Percentiles rank a stretch among this genome's conserved stretches.
Conservation (phyloP, 2,329 filamentous ascomycete genomes). For the Trichoderma atrobrunneum region DNA sequence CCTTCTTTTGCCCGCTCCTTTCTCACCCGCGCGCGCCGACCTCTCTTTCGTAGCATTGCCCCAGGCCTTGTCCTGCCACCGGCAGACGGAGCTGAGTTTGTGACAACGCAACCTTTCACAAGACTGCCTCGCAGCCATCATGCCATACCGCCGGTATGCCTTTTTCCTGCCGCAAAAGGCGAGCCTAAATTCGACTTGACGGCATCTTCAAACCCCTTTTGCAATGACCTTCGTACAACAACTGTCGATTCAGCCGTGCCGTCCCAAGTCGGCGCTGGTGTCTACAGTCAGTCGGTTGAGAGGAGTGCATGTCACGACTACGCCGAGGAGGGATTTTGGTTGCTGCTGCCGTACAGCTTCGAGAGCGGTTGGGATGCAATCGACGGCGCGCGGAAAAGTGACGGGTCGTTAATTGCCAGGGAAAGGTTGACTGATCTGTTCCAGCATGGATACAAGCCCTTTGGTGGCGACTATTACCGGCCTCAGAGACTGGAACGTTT, state of each 20-base stretch:
- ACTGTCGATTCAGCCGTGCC: background rate
- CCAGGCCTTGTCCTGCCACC: slow-evolving; percentile 18
- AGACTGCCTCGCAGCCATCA: background rate
- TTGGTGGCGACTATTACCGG: slow-evolving; percentile 31
- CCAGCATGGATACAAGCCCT: slow-evolving; percentile 34
- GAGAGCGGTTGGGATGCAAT: background rate
- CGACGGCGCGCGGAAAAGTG: background rate
- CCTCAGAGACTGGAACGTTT: slow-evolving; percentile 21
- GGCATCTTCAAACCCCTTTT: background rate
- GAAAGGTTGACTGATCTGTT: slow-evolving; percentile 28
- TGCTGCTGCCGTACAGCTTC: background rate
- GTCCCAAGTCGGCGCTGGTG: background rate
- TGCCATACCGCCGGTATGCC: background rate
- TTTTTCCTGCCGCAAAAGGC: background rate
- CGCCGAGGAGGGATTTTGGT: background rate
- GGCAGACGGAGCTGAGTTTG: background rate
- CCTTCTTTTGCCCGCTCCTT: slow-evolving; percentile 17
- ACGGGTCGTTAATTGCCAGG: background rate
- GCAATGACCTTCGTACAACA: background rate
- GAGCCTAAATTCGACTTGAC: background rate
- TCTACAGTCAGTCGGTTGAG: background rate
- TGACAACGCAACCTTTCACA: background rate
- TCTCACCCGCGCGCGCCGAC: slow-evolving; percentile 17
- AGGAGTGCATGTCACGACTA: background rate
- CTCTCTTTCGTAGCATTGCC: slow-evolving; percentile 13